Evolutionary conservation across 2,329 filamentous ascomycete species (phyloP).

Genomic region (Colletotrichum siamense): DNA sequence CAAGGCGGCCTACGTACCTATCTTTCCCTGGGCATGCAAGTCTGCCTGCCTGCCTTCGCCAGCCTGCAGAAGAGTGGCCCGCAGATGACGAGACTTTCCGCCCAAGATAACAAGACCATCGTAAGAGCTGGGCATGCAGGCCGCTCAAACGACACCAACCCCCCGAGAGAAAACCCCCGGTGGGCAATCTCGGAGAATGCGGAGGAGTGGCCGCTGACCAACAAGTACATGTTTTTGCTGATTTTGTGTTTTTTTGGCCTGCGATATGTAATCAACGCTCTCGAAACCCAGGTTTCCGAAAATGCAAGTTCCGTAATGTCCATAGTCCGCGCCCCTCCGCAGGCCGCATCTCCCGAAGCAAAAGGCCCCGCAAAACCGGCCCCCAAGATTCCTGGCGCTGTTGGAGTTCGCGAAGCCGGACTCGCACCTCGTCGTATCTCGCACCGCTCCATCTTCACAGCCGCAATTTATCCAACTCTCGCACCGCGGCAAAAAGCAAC

Average conservation of each 20-base stretch:
- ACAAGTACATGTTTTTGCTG: background rate
- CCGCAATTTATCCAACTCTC: background rate
- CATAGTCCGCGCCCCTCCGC: background rate
- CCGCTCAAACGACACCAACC: background rate
- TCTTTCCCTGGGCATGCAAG: constrained; percentile 4
- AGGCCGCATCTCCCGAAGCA: constrained; percentile 12
- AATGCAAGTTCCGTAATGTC: background rate
- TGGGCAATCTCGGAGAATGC: background rate
- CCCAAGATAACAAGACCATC: background rate
- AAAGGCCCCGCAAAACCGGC: background rate
- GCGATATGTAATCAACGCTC: background rate
- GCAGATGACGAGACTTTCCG: constrained; percentile 10
- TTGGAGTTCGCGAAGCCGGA: background rate
- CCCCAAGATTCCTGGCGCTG: background rate
- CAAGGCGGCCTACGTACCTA: background rate
- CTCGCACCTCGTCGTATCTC: background rate
- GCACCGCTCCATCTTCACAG: background rate
- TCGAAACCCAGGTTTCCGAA: background rate
- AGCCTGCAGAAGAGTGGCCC: background rate
- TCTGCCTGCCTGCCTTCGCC: background rate
- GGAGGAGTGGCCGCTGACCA: background rate
- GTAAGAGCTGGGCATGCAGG: background rate
- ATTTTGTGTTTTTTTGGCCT: background rate
- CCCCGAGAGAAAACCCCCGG: background rate
- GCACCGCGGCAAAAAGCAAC: background rate